A percentile compares a stretch with the other conserved stretches of the same genome.
Conservation (phyloP, 371 early-diverging fungal genomes). For the Actinomortierella ambigua region DNA sequence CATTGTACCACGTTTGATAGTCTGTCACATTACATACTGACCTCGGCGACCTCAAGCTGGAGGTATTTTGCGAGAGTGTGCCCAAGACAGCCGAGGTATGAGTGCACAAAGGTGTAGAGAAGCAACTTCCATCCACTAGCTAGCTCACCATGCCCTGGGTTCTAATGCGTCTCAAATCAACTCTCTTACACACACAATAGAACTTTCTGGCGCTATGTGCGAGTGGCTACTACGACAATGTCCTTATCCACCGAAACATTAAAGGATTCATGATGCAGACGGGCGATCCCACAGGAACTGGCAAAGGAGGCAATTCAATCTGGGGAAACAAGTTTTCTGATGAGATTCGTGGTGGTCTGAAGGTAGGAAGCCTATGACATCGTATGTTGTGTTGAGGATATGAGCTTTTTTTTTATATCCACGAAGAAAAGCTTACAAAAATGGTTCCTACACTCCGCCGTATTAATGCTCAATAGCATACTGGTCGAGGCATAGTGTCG, state of each 20-base stretch:
- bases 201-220: slow-evolving; percentile 97
- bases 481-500: slow-evolving; percentile 84
- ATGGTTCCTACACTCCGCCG: not conserved
- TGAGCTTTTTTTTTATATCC: not conserved
- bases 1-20: slow-evolving; percentile 32
- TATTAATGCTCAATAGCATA: slow-evolving; percentile 63
- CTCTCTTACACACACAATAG: no score
- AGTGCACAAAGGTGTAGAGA: no score
- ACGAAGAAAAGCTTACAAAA: not conserved
- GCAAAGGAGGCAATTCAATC: slow-evolving; percentile 88
- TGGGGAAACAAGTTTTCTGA: slow-evolving; percentile 89
- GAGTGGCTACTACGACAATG: slow-evolving; percentile 89
- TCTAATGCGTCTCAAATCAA: no score
- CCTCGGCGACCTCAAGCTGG: slow-evolving; percentile 91
- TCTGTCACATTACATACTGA: slow-evolving; percentile 89
- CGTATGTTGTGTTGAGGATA: slow-evolving; percentile 4
- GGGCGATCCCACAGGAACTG: slow-evolving; percentile 90
- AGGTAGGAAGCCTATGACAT: slow-evolving; percentile 52
- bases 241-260: slow-evolving; percentile 86
- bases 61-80: slow-evolving; percentile 81
- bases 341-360: slow-evolving; percentile 84
- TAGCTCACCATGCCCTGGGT: no score
- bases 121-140: no score
- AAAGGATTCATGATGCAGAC: slow-evolving; percentile 93
- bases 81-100: slow-evolving; percentile 85